A percentile compares a stretch with the other conserved stretches of the same genome.
Conservation (phyloP, 495 filamentous ascomycete species). For the Cladorrhinum samala region DNA sequence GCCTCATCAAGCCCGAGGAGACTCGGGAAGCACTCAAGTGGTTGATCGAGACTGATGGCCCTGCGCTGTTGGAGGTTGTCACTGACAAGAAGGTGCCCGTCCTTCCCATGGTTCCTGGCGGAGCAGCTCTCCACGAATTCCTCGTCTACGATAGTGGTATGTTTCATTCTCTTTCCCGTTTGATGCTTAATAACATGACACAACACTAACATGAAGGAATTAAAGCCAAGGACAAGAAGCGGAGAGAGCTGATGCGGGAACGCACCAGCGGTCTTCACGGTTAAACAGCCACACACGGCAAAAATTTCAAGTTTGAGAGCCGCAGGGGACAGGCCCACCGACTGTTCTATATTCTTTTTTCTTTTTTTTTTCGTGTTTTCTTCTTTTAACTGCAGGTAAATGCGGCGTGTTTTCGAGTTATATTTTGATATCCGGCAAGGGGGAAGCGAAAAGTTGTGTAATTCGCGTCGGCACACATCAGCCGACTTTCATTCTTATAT, state of each 20-base stretch:
- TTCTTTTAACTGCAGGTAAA: no score
- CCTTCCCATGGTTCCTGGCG: slow-evolving; percentile 90
- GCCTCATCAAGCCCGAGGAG: slow-evolving; percentile 61
- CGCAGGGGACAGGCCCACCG: neutral
- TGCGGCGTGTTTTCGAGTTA: neutral
- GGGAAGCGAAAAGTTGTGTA: neutral
- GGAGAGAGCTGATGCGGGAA: slow-evolving; percentile 64
- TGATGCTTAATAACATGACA: neutral
- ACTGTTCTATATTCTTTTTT: neutral
- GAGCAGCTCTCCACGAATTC: slow-evolving; percentile 86
- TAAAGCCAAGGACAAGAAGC: slow-evolving; percentile 66
- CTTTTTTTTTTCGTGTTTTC: neutral
- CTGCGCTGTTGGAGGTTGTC: slow-evolving; percentile 61
- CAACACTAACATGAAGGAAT: slow-evolving; percentile 24
- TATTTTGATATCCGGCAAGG: neutral
- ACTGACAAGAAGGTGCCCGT: slow-evolving; percentile 93
- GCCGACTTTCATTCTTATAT: no score
- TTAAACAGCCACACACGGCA: slow-evolving; percentile 14
- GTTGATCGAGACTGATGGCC: slow-evolving; percentile 77
- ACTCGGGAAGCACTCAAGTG: slow-evolving; percentile 75
- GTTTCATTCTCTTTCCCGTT: slow-evolving; percentile 7
- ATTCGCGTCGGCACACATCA: neutral
- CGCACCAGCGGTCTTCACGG: slow-evolving; percentile 54
- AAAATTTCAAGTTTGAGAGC: neutral
- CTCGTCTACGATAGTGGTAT: slow-evolving; percentile 79